Evolutionary conservation across 129 eudicot species (phyloP).

Genomic region (Tagetes patula): DNA sequence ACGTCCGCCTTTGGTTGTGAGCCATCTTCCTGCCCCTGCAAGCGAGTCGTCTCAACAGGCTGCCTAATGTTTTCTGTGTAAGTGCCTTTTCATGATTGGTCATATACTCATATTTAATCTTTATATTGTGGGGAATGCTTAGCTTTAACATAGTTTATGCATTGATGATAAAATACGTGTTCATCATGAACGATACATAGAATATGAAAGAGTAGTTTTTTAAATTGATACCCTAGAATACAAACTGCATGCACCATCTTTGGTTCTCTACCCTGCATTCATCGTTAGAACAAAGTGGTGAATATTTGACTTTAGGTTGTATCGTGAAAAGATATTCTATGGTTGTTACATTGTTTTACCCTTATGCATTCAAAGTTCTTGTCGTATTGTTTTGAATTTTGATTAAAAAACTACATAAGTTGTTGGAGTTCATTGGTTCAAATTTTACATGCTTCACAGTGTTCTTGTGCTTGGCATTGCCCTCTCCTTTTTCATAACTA

Average conservation of each 20-base stretch:
- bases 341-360: background rate
- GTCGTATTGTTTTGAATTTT: no score
- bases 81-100: constrained; percentile 14
- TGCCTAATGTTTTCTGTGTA: constrained; percentile 25
- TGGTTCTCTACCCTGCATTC: background rate
- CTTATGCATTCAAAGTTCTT: background rate
- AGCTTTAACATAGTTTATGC: background rate
- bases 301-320: background rate
- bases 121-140: background rate
- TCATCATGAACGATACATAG: background rate
- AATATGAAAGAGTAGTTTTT: constrained; percentile 3
- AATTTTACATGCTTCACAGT: background rate
- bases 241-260: constrained; percentile 1
- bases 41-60: constrained; percentile 46
- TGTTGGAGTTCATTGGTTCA: constrained; percentile 2
- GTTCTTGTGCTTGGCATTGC: background rate
- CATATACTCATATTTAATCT: background rate
- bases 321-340: background rate
- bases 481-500: background rate
- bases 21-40: constrained; percentile 50
- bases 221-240: constrained; percentile 7
- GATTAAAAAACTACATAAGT: background rate
- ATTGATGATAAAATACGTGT: background rate
- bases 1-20: constrained; percentile 80
- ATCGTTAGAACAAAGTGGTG: constrained; percentile 11